phyloP scores from a whole-genome alignment of 129 eudicot species.

The Erigeron canadensis region DNA sequence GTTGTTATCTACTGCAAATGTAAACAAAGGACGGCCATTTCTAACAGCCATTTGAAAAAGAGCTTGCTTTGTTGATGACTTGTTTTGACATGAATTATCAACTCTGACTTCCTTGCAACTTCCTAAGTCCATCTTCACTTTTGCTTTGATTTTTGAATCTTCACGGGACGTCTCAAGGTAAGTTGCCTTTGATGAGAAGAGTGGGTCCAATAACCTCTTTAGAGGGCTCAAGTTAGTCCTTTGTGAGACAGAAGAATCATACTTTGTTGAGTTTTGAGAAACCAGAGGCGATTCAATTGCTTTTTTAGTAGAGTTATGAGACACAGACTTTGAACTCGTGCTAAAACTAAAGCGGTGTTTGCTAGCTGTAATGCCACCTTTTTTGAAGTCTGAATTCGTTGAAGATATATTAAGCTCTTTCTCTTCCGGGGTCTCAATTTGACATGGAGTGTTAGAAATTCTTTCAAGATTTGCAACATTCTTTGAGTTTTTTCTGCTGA shows the following conservation, averaged over 20 bases:
- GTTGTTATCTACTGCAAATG: conserved; percentile 76
- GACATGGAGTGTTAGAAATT: conserved; percentile 20
- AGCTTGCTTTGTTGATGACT: conserved; percentile 56
- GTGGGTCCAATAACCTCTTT: conserved; percentile 59
- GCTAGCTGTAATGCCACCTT: conserved; percentile 19
- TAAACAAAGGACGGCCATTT: conserved; percentile 72
- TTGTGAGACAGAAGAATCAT: neutral
- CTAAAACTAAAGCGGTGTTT: conserved; percentile 47
- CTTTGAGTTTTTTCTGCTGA: conserved; percentile 9
- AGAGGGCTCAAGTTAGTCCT: conserved; percentile 44
- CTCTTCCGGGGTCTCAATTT: conserved; percentile 35
- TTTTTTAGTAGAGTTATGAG: conserved; percentile 27
- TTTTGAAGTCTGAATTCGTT: conserved; percentile 33
- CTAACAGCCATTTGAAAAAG: conserved; percentile 71
- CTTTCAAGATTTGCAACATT: conserved; percentile 15
- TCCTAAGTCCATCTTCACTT: conserved; percentile 35
- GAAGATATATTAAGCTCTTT: conserved; percentile 24
- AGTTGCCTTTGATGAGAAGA: conserved; percentile 43
- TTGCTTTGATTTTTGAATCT: conserved; percentile 28
- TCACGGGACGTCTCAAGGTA: conserved; percentile 21
- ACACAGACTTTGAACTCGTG: conserved; percentile 27
- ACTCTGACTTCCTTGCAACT: conserved; percentile 32
- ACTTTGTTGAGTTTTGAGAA: conserved; percentile 31
- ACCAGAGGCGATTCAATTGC: conserved; percentile 23
- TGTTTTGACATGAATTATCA: conserved; percentile 27